A percentile compares a stretch with the other conserved stretches of the same genome.
Evolutionary conservation across 2,329 filamentous ascomycete genomes (phyloP).

Genomic region (Aureobasidium sp.): DNA sequence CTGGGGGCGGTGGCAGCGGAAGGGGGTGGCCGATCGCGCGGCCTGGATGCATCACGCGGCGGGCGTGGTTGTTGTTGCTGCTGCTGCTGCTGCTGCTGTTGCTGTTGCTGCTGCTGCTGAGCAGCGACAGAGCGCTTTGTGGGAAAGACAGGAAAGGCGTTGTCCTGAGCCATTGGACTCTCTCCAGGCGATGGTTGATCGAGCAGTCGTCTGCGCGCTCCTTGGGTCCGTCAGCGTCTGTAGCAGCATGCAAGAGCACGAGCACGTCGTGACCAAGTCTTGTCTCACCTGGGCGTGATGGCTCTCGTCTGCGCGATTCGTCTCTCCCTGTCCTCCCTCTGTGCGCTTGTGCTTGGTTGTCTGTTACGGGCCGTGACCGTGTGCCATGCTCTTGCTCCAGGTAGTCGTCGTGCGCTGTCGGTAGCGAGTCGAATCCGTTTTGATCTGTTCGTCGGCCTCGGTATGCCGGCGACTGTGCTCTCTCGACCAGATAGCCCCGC

Average conservation of each 20-base stretch:
- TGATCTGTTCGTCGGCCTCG: slow-evolving; percentile 19
- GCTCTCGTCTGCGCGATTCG: not conserved
- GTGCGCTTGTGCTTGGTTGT: slow-evolving; percentile 18
- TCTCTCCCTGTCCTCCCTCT: slow-evolving; percentile 13
- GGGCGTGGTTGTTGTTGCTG: slow-evolving; percentile 9
- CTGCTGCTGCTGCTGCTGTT: slow-evolving; percentile 23
- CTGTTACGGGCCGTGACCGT: not conserved
- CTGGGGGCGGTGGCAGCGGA: not conserved
- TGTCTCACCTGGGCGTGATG: not conserved
- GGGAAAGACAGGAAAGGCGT: slow-evolving; percentile 41
- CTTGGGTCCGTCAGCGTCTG: slow-evolving; percentile 10
- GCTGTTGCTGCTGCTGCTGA: slow-evolving; percentile 11
- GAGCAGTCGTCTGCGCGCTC: slow-evolving; percentile 19
- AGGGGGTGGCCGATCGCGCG: not conserved
- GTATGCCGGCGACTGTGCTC: slow-evolving; percentile 17
- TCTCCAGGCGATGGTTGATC: slow-evolving; percentile 20
- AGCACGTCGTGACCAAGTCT: not conserved
- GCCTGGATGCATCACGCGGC: not conserved
- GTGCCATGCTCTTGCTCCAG: not conserved
- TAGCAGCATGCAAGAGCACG: too few species aligned
- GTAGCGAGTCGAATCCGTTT: not conserved
- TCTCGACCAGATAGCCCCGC: slow-evolving; percentile 27
- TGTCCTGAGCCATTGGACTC: slow-evolving; percentile 29
- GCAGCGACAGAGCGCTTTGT: slow-evolving; percentile 20
- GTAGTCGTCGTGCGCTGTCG: not conserved